Evolutionary conservation across 164 flowering plant species (phyloP).

Genomic region (Vitis cinerea): DNA sequence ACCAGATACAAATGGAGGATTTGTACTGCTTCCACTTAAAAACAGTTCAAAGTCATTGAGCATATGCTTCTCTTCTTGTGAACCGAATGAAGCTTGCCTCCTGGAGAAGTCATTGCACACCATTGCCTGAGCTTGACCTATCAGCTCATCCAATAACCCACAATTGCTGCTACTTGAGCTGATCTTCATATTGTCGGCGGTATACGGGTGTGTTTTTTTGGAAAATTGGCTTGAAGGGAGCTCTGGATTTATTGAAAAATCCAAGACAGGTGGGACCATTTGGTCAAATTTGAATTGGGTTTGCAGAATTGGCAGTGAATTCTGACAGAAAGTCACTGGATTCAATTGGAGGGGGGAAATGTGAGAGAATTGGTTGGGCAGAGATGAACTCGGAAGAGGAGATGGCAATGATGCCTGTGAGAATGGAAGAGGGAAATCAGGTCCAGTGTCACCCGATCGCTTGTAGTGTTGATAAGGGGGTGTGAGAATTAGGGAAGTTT

Average conservation of each 20-base stretch:
- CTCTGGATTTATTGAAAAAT: conserved; percentile 15
- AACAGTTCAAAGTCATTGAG: conserved; percentile 13
- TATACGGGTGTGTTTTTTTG: not conserved
- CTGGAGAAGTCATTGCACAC: conserved; percentile 2
- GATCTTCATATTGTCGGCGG: not conserved
- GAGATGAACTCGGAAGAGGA: conserved; percentile 16
- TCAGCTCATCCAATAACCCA: conserved; percentile 46
- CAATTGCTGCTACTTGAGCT: conserved; percentile 8
- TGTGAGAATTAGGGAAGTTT: conserved; percentile 10
- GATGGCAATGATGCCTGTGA: conserved; percentile 11
- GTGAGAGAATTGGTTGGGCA: conserved; percentile 2
- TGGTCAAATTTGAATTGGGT: conserved; percentile 10
- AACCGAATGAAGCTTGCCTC: conserved; percentile 1
- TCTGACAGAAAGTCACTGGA: conserved; percentile 12
- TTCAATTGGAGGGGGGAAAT: conserved; percentile 17
- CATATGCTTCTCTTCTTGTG: conserved; percentile 10
- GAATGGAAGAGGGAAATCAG: conserved; percentile 9
- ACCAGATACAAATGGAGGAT: not conserved
- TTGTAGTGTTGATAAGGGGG: conserved; percentile 12
- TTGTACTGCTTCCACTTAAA: too few relatives aligned
- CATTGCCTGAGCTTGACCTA: conserved; percentile 38
- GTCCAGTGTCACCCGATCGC: conserved; percentile 13
- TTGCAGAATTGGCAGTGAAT: conserved; percentile 8
- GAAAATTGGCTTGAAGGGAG: conserved; percentile 29
- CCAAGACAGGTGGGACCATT: not conserved